Evolutionary conservation across 441 rosid genomes (phyloP).

Genomic region (Rhodomyrtus psidioides): DNA sequence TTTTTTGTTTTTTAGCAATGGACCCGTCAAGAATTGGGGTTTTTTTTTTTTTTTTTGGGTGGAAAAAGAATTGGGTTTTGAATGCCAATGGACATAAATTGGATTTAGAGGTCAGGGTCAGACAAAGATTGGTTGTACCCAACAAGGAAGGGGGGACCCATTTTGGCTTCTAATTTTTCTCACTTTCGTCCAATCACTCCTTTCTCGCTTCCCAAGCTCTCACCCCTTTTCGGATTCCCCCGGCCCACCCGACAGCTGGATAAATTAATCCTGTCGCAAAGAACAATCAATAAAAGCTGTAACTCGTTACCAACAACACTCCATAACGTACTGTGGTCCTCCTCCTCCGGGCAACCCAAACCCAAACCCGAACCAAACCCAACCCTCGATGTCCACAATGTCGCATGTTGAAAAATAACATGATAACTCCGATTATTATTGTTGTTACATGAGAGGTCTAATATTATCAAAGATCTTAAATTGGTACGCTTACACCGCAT

Average conservation of each 20-base stretch:
- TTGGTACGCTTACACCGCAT: accelerated
- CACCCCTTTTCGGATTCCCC: background rate
- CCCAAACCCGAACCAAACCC: background rate
- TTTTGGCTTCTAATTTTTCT: background rate
- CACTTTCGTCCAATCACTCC: background rate
- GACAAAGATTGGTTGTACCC: background rate
- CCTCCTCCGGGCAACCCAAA: background rate
- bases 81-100: background rate
- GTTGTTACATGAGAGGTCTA: background rate
- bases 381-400: background rate
- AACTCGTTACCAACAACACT: background rate
- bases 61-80: background rate
- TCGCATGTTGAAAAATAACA: background rate
- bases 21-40: background rate
- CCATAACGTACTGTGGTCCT: background rate
- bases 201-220: background rate
- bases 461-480: background rate
- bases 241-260: background rate
- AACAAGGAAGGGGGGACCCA: background rate
- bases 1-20: no score
- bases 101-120: background rate
- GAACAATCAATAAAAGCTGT: background rate
- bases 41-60: background rate
- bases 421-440: background rate
- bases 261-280: background rate